Evolutionary conservation across 257 asterid species (phyloP).

Genomic region (Anisodus acutangulus): DNA sequence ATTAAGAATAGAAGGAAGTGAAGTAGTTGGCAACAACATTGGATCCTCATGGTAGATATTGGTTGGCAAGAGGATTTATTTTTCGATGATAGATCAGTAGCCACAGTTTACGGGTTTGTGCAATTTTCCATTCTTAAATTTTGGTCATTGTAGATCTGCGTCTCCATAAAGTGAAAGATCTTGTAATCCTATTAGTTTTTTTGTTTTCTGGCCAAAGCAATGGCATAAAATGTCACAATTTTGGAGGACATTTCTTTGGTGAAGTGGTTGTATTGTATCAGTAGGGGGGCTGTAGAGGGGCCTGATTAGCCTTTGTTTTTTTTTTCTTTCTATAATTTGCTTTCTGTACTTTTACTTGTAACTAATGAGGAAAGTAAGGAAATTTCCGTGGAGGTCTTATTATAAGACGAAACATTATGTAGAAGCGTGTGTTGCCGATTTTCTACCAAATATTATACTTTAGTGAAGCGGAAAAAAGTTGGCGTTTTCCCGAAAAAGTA

Average conservation of each 20-base stretch:
- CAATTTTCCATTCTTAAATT: not conserved
- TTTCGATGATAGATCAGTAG: slow-evolving; percentile 1
- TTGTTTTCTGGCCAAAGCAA: not conserved
- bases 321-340: not conserved
- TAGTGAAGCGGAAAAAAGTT: too few species aligned
- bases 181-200: not conserved
- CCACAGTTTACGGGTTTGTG: not conserved
- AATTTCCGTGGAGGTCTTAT: not conserved
- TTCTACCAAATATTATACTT: too few species aligned
- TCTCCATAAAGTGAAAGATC: slow-evolving; percentile 18
- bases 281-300: not conserved
- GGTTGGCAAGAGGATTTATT: not conserved
- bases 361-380: slow-evolving; percentile 1
- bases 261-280: slow-evolving; percentile 29
- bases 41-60: slow-evolving; percentile 12
- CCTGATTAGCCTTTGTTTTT: not conserved
- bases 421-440: too few species aligned
- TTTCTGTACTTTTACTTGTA: not conserved
- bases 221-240: slow-evolving; percentile 42
- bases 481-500: too few species aligned
- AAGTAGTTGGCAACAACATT: slow-evolving; percentile 14
- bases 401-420: too few species aligned
- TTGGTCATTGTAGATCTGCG: not conserved
- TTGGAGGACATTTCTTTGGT: slow-evolving; percentile 34
- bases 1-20: slow-evolving; percentile 62